Conservation (phyloP, 2,329 filamentous ascomycete species). For the Didymella keratinophila region DNA sequence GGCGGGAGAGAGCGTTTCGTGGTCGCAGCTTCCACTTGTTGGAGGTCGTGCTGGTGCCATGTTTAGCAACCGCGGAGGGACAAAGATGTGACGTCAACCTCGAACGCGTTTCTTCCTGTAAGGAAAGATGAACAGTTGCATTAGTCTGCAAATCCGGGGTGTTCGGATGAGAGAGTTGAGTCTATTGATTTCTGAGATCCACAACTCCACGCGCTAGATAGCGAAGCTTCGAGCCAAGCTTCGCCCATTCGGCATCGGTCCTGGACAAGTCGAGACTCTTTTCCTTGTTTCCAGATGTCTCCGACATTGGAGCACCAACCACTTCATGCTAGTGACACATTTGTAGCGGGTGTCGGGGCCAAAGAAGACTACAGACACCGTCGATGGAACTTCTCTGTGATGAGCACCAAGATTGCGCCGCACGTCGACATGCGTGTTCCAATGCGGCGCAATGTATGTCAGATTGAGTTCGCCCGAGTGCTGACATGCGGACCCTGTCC, state of each 20-base stretch:
- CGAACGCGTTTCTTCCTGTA: not conserved
- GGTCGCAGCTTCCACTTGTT: conserved; percentile 20
- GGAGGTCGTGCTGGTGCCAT: conserved; percentile 13
- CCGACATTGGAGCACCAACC: not conserved
- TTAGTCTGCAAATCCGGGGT: conserved; percentile 14
- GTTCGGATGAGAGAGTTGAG: conserved; percentile 12
- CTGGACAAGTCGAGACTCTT: not conserved
- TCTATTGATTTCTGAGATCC: conserved; percentile 7
- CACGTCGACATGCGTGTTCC: not conserved
- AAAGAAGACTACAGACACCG: too few relatives aligned
- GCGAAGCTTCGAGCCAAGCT: conserved; percentile 16
- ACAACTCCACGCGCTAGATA: conserved; percentile 8
- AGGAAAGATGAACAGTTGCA: not conserved
- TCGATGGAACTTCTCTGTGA: not conserved
- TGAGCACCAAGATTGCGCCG: not conserved
- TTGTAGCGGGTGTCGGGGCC: too few relatives aligned
- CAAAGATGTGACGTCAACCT: conserved; percentile 14
- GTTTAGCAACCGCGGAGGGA: conserved; percentile 11
- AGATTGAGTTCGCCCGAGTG: not conserved
- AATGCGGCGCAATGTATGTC: not conserved
- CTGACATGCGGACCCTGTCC: too few relatives aligned
- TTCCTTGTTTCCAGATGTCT: not conserved
- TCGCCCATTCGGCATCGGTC: not conserved
- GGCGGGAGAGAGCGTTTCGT: conserved; percentile 5
- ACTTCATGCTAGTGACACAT: not conserved